Evolutionary conservation across 345 rosid species (phyloP), one percentile per base, ranked within the genome.

Genomic region (Balakata baccata): DNA sequence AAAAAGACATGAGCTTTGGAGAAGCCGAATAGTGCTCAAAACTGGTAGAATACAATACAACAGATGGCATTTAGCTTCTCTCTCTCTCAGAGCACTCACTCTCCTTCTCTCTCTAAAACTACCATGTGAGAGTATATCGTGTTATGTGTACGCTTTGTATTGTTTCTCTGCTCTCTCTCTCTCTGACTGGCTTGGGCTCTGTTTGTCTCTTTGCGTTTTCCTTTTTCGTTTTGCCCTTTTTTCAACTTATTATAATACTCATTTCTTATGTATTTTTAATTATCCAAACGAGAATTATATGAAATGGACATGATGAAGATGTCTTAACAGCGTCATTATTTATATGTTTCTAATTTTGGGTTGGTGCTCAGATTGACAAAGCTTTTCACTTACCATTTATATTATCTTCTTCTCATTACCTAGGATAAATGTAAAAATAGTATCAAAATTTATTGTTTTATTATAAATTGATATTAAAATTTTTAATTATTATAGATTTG

Each of bases 1-100:
- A 68, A 7, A 52, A 13, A 29, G 46, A 50, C 56, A 3, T 2
- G 13, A 17, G 69, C 70, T 77, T 69, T 39, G 53, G 69, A 74
- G 64, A 64, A 49, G 62, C 70, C 76, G 58, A 67, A 78, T 57
- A 57, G 54, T 41, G 74, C 81, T 72, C 71, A 3, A 3, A 53
- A 7, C 20, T 7, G 29, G 34, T 47, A 54, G 3, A 16, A 52
- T 2, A 29, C 34, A 54, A 54, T 7, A 67, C 63, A 20, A 63
- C 70, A 78, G 64, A 71, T 77, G 73, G 73, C 81, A 68, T 20
- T 39, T 8, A 66, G 0, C 34, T 20, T 5, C 3, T 43, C 23
- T 4, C 10, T 41, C 59, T 52, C 51, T 10, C 61, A 4, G 18
- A 34, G 13, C 56, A 52, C 56, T 52, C 56, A 53, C 8, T 53